Evolutionary conservation across 23 red algal species (phyloP), one percentile per base, ranked within the genome.

Genomic region (Agarophyton chilense): DNA sequence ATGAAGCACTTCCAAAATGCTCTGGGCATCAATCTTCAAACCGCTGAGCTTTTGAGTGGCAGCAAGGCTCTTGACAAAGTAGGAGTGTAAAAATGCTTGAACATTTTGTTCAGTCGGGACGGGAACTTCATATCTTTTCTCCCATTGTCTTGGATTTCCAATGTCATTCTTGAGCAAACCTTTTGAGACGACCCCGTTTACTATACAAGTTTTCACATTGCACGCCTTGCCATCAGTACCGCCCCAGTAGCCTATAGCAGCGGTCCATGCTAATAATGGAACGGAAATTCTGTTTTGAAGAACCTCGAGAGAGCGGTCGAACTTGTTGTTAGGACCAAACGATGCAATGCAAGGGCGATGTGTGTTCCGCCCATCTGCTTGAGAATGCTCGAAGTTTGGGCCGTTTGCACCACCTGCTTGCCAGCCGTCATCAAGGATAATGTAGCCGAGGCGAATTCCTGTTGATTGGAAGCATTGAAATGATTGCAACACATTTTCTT

Each of bases 371-470:
- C 46, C 38, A 9, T 53, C 40, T 60, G 53, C 44, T 67, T 42
- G 81, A 46, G 60, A 54, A 35, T 71, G 65, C 39, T 71, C 82
- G 33, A 54, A 66, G 71, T 89, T 77, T 13, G 85, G 85, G 8
- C 73, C 73, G 31, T 52, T 14, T 22, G 14, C 73, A 25, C 38
- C 71, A 26, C 85, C 73, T 10, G 57, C 68, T 39, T 94, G 93
- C 93, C 93, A 95, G 8, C 93, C 93, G 41, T 95, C 93, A 58
- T 95, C 93, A 16, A 95, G 22, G 32, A 95, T 43, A 47, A 90
- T 19, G 46, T 85, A 95, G 16, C 89, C 89, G 19, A 84, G 13
- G 8, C n/a, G 50, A 55, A 84, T 47, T 21, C 68, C 39, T 18
- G n/a, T 38, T 13, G 49, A 25, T 17, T 36, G 50, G 40, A 83